These are phyloP conservation scores for Podospora fimiseda DNA, from an alignment of 495 filamentous ascomycete genomes.

Conservation along the genomic window DNA sequence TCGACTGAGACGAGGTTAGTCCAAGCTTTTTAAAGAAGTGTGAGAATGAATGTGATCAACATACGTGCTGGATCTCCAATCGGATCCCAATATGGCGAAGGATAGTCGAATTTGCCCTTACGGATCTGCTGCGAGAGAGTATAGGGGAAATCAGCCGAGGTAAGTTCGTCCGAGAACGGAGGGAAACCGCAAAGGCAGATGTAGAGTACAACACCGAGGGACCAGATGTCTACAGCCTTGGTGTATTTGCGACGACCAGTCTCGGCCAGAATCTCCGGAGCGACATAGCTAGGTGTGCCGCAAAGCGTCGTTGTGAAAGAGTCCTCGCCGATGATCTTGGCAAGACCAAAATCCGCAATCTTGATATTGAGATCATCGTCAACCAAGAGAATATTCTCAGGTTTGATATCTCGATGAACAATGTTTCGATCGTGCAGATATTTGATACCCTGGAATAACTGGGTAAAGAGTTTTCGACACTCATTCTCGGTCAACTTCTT, in stretches of 20 bases:
- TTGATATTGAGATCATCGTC: constrained; percentile 84
- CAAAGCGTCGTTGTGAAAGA: constrained; percentile 97
- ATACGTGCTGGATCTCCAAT: constrained; percentile 73
- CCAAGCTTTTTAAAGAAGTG: not conserved
- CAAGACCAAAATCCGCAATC: constrained; percentile 93
- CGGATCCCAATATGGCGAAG: constrained; percentile 95
- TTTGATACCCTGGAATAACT: constrained; percentile 89
- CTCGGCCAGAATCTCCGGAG: constrained; percentile 87
- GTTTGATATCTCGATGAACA: constrained; percentile 97
- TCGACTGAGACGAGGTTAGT: constrained; percentile 51
- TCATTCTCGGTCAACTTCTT: constrained; percentile 80
- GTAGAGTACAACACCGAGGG: constrained; percentile 95
- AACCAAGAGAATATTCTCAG: constrained; percentile 89
- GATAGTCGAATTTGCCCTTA: constrained; percentile 83
- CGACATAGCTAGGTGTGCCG: constrained; percentile 93
- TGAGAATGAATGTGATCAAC: constrained; percentile 8
- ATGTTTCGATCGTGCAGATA: constrained; percentile 97
- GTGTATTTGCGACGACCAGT: constrained; percentile 77
- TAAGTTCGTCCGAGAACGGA: constrained; percentile 92
- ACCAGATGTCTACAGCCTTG: constrained; percentile 95
- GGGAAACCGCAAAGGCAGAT: constrained; percentile 98
- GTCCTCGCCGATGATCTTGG: constrained; percentile 97
- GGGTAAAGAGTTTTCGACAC: constrained; percentile 76
- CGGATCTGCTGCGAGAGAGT: constrained; percentile 87
- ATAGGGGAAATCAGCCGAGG: constrained; percentile 71